Conservation (phyloP, 768 basidiomycete genomes). For the Tylopilus vinaceipallidus region DNA sequence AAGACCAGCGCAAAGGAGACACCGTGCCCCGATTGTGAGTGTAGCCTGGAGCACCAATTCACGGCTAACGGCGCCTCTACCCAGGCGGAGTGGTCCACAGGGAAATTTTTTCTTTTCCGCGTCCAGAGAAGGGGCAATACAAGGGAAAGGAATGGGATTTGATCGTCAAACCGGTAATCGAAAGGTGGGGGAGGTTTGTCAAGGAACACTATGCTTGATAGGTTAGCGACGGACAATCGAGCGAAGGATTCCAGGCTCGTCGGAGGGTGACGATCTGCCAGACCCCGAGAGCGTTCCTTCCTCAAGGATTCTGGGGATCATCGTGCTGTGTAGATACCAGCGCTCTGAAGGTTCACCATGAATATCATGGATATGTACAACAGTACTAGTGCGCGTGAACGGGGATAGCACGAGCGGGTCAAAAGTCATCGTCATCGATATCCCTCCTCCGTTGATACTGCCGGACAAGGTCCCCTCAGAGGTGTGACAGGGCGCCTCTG, state of each 20-base stretch:
- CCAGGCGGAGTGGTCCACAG: constrained; percentile 61
- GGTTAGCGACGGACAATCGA: not conserved
- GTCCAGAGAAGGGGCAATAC: constrained; percentile 49
- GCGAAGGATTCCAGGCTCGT: not conserved
- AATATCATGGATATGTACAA: constrained; percentile 3
- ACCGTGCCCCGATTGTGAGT: constrained; percentile 51
- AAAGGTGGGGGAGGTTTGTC: constrained; percentile 75
- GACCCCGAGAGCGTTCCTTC: not conserved
- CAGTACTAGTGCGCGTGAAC: not conserved
- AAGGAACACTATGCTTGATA: constrained; percentile 30
- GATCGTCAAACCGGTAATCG: constrained; percentile 72
- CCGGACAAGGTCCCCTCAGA: constrained; percentile 2
- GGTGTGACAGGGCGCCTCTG: not conserved
- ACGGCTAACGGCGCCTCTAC: constrained; percentile 6
- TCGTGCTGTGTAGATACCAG: not conserved
- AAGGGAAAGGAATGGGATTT: constrained; percentile 71
- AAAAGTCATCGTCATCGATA: constrained; percentile 61
- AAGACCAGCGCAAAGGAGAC: constrained; percentile 22
- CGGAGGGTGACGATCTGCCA: not conserved
- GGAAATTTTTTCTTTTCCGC: constrained; percentile 76
- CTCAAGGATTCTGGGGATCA: not conserved
- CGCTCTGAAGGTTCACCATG: not conserved
- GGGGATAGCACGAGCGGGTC: not conserved
- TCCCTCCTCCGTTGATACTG: constrained; percentile 68
- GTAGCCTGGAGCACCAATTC: not conserved